Evolutionary conservation across 495 filamentous ascomycete genomes (phyloP).

Genomic region (Usnea hakonensis): DNA sequence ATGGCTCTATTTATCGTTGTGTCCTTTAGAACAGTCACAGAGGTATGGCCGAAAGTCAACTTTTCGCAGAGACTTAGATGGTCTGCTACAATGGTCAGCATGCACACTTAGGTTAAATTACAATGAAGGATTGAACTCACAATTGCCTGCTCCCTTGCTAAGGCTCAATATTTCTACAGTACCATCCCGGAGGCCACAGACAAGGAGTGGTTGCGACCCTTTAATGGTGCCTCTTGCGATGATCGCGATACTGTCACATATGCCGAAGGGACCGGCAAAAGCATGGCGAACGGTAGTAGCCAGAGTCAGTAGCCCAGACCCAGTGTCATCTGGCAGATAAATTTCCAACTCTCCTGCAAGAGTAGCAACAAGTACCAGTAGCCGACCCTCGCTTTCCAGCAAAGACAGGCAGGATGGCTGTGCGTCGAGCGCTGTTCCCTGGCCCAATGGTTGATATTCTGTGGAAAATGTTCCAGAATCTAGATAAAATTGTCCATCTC

Average conservation of each 20-base stretch:
- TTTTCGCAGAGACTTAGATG: conserved; percentile 10
- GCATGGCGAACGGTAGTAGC: conserved; percentile 6
- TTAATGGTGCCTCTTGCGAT: background rate
- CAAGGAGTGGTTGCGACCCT: conserved; percentile 2
- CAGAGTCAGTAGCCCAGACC: background rate
- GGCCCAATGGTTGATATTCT: conserved; percentile 5
- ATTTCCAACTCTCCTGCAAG: conserved; percentile 10
- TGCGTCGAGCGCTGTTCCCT: background rate
- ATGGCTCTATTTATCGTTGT: conserved; percentile 6
- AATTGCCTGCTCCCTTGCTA: background rate
- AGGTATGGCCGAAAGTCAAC: conserved; percentile 21
- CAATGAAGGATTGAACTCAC: background rate
- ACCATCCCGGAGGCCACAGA: conserved; percentile 26
- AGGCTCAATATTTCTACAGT: conserved; percentile 10
- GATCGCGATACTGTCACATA: conserved; percentile 25
- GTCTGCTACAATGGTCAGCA: background rate
- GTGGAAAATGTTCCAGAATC: conserved; percentile 1
- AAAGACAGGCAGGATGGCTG: conserved; percentile 5
- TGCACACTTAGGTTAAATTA: background rate
- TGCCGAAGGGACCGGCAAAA: conserved; percentile 15
- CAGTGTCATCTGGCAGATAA: background rate
- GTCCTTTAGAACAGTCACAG: conserved; percentile 17
- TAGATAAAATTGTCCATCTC: conserved; percentile 3
- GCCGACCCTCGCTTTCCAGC: background rate
- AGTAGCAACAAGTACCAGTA: conserved; percentile 9